Conservation (phyloP, 768 basidiomycete genomes). For the Candolleomyces aberdarensis region DNA sequence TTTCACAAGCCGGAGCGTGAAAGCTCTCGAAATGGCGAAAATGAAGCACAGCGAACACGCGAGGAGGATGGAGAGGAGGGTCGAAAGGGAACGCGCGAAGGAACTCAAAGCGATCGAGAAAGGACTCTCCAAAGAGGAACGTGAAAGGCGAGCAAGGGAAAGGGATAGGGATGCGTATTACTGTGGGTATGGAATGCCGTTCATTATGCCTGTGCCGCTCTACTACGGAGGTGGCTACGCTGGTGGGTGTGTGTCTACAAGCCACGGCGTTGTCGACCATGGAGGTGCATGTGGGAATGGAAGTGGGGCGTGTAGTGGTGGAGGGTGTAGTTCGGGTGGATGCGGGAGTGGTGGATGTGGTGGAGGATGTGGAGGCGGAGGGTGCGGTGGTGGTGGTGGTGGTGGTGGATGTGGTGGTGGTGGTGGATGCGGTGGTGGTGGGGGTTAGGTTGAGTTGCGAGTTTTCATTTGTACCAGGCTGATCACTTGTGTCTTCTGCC, state of each 20-base stretch:
- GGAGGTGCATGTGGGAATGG: slow-evolving; percentile 6
- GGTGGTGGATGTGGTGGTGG: not conserved
- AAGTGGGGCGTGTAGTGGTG: not conserved
- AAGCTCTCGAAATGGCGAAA: not conserved
- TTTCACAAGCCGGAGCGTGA: not conserved
- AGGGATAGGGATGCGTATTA: not conserved
- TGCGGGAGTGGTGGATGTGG: slow-evolving; percentile 1
- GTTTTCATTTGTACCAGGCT: no score
- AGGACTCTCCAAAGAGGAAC: no score
- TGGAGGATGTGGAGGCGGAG: not conserved
- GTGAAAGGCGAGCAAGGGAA: not conserved
- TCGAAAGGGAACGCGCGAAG: no score
- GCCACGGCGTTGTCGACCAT: not conserved
- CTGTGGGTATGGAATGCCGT: not conserved
- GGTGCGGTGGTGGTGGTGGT: not conserved
- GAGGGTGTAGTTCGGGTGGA: not conserved
- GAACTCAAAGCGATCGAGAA: no score
- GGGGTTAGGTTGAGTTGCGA: no score
- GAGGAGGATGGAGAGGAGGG: not conserved
- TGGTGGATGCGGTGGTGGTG: no score
- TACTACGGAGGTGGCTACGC: not conserved
- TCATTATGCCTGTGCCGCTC: slow-evolving; percentile 1
- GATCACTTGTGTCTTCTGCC: no score
- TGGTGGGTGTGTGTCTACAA: not conserved
- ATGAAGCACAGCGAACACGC: not conserved